Percentiles rank a stretch among this genome's conserved stretches.
These are phyloP conservation scores for Macadamia integrifolia DNA, from an alignment of 164 flowering plant species.

Conservation along the genomic window DNA sequence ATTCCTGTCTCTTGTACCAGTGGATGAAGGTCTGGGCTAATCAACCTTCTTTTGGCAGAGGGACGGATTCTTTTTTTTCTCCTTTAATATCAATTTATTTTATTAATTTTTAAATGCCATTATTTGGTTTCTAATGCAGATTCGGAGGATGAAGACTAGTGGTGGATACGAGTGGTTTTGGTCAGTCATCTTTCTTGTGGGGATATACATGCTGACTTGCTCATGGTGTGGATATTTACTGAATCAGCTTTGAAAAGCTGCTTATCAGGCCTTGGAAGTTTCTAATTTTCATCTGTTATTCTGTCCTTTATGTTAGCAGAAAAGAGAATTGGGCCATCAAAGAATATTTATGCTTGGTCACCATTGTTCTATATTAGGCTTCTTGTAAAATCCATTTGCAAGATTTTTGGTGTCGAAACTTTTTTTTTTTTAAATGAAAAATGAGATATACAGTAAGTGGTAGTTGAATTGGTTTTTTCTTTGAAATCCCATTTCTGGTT, in stretches of 20 bases:
- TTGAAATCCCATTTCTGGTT: too few relatives aligned
- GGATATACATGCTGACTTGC: background rate
- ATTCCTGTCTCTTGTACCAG: too few relatives aligned
- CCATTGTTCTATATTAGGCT: conserved; percentile 23
- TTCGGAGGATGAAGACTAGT: conserved; percentile 60
- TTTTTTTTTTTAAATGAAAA: too few relatives aligned
- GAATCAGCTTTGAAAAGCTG: conserved; percentile 2
- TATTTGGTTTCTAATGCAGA: conserved; percentile 29
- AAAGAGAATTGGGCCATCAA: conserved; percentile 11
- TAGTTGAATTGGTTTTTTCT: too few relatives aligned
- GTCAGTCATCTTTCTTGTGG: background rate
- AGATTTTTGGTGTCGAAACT: background rate
- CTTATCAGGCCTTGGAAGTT: background rate
- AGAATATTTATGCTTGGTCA: conserved; percentile 14
- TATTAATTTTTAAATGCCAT: background rate
- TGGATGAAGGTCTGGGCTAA: too few relatives aligned
- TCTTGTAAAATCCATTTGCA: conserved; percentile 23
- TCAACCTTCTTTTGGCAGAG: too few relatives aligned
- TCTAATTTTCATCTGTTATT: conserved; percentile 3
- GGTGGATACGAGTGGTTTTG: conserved; percentile 4
- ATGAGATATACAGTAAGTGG: too few relatives aligned
- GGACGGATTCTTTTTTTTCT: background rate
- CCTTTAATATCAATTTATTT: too few relatives aligned
- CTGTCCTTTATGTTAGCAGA: conserved; percentile 7
- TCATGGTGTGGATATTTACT: conserved; percentile 3